Conservation (phyloP, 2,329 filamentous ascomycete genomes). For the Claviceps sp. region DNA sequence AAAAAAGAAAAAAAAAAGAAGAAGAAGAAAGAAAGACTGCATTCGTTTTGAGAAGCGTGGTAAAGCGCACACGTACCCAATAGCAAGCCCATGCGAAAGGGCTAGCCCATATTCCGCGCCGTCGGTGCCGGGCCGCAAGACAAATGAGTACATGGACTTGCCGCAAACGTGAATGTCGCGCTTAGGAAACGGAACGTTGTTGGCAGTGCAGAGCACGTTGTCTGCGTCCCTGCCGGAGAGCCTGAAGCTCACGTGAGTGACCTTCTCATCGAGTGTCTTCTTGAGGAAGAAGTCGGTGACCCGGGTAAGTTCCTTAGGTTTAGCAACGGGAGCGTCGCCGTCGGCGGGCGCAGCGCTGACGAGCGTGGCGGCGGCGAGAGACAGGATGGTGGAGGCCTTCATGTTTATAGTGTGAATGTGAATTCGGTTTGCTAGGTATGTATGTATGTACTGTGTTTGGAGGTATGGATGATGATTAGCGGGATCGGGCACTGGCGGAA, state of each 20-base stretch:
- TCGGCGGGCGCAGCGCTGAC: neutral
- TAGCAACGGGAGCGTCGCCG: too few species aligned
- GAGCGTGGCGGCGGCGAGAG: neutral
- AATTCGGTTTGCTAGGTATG: too few species aligned
- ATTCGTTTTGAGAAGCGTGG: too few species aligned
- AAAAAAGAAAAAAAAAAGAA: too few species aligned
- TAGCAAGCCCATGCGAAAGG: neutral
- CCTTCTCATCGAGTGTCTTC: constrained; percentile 8
- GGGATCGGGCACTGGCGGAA: neutral
- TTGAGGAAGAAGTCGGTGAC: constrained; percentile 13
- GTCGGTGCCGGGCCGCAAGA: constrained; percentile 7
- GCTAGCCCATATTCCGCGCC: neutral
- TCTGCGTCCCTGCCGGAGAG: constrained; percentile 10
- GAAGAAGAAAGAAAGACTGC: too few species aligned
- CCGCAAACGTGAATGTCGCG: constrained; percentile 12
- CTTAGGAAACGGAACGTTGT: constrained; percentile 1
- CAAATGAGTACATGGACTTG: constrained; percentile 17
- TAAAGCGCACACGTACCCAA: constrained; percentile 9
- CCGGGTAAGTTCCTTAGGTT: constrained; percentile 12
- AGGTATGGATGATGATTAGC: too few species aligned
- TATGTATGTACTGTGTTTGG: too few species aligned
- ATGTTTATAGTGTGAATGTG: neutral
- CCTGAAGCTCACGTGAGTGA: constrained; percentile 9
- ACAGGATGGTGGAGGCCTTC: neutral
- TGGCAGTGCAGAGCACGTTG: constrained; percentile 7